Evolutionary conservation across 805 yeast species (phyloP).

Genomic region (Metschnikowia drakensbergensis): DNA sequence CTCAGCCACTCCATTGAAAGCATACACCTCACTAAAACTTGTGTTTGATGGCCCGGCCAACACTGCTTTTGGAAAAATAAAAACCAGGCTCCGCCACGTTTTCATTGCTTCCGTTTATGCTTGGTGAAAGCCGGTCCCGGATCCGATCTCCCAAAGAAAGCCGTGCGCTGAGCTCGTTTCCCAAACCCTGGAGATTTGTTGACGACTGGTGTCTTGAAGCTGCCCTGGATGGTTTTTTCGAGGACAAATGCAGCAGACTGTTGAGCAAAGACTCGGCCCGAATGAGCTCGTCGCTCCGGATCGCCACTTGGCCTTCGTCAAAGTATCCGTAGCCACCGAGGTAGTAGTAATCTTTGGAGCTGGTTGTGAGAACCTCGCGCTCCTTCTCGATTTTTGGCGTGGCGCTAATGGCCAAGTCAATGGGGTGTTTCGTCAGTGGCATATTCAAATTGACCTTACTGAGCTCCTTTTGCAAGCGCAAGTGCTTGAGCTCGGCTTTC

Average conservation of each 20-base stretch:
- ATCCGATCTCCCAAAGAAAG: constrained; percentile 35
- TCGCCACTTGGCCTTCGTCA: constrained; percentile 64
- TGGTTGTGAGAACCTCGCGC: constrained; percentile 14
- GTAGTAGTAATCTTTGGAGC: constrained; percentile 29
- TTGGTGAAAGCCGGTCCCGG: constrained; percentile 30
- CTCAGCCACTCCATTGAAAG: no score
- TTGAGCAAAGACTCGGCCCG: constrained; percentile 30
- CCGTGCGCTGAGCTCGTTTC: constrained; percentile 26
- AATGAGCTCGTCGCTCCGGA: constrained; percentile 41
- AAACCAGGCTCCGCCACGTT: not conserved
- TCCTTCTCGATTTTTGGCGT: constrained; percentile 2
- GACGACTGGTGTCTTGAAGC: constrained; percentile 31
- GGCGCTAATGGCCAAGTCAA: constrained; percentile 17
- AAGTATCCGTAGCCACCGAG: constrained; percentile 88
- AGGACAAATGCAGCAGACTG: constrained; percentile 22
- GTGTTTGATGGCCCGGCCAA: not conserved
- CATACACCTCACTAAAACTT: not conserved
- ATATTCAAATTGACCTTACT: constrained; percentile 21
- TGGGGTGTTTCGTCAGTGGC: constrained; percentile 23
- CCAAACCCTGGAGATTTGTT: constrained; percentile 21
- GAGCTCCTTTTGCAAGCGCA: constrained; percentile 36
- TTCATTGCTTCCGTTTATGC: constrained; percentile 2
- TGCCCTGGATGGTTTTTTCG: constrained; percentile 19
- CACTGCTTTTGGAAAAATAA: not conserved
- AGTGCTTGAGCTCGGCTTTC: constrained; percentile 29